Conservation (phyloP, 2,329 filamentous ascomycete species). For the Parastagonospora avenae region DNA sequence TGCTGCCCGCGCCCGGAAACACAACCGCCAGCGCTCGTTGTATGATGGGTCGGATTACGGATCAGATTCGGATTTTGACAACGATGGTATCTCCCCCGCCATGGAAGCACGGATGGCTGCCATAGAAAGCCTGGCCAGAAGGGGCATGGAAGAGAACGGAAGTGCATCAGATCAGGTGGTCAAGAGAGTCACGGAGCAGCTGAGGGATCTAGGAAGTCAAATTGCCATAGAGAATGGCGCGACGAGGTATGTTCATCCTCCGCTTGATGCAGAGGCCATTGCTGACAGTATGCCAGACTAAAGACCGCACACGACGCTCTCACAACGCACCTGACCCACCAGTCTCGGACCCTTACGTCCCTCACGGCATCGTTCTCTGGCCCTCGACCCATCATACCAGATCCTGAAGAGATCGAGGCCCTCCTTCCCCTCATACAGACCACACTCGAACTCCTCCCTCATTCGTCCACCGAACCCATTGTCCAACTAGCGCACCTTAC, state of each 20-base stretch:
- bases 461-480: conserved; percentile 67
- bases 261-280: neutral
- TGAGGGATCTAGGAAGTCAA: conserved; percentile 75
- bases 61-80: conserved; percentile 71
- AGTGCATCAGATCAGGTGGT: conserved; percentile 70
- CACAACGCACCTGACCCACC: conserved; percentile 74
- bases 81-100: conserved; percentile 68
- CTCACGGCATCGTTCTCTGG: conserved; percentile 74
- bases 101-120: conserved; percentile 73
- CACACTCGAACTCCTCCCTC: conserved; percentile 69
- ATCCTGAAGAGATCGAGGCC: conserved; percentile 68
- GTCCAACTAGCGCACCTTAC: conserved; percentile 71
- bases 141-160: conserved; percentile 68
- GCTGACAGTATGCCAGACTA: conserved; percentile 56
- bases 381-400: conserved; percentile 67
- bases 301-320: conserved; percentile 77
- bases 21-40: conserved; percentile 54
- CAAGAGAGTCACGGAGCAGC: conserved; percentile 68
- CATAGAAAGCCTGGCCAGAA: conserved; percentile 69
- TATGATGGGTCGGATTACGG: conserved; percentile 79
- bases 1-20: conserved; percentile 33
- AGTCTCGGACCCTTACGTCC: conserved; percentile 76
- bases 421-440: conserved; percentile 71
- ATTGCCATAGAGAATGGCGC: conserved; percentile 73
- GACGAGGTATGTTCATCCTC: conserved; percentile 61